These are phyloP conservation scores for Synchytrium microbalum DNA, from an alignment of 371 early-diverging fungal species.

Conservation along the genomic window DNA sequence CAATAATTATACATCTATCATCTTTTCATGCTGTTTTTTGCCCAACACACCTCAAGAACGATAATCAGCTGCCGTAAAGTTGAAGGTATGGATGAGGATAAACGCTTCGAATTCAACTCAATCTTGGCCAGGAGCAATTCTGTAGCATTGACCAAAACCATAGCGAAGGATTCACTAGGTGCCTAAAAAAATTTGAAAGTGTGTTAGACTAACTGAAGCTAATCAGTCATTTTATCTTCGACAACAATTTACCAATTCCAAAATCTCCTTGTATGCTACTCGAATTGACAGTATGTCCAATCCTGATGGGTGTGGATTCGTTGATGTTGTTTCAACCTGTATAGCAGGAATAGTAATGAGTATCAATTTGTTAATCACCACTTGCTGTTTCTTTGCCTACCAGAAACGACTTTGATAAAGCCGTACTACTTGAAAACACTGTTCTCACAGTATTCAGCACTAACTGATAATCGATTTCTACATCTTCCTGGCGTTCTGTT, in stretches of 20 bases:
- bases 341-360: too few species aligned
- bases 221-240: slow-evolving; percentile 8
- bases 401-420: slow-evolving; percentile 32
- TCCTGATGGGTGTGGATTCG: slow-evolving; percentile 26
- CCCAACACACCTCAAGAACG: slow-evolving; percentile 31
- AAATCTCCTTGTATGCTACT: slow-evolving; percentile 35
- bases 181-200: slow-evolving; percentile 13
- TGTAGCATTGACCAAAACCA: slow-evolving; percentile 40
- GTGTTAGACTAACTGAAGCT: neutral
- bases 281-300: slow-evolving; percentile 41
- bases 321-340: too few species aligned
- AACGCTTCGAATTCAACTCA: slow-evolving; percentile 31
- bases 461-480: slow-evolving; percentile 18
- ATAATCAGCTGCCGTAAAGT: slow-evolving; percentile 36
- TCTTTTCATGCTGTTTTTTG: neutral
- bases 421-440: slow-evolving; percentile 38
- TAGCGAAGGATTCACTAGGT: slow-evolving; percentile 37
- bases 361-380: too few species aligned
- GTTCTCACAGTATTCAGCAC: slow-evolving; percentile 37
- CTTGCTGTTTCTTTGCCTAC: too few species aligned
- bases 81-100: slow-evolving; percentile 18
- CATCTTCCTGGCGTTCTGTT: slow-evolving; percentile 10
- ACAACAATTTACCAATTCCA: slow-evolving; percentile 6
- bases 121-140: slow-evolving; percentile 48
- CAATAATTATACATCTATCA: neutral